A percentile compares a stretch with the other conserved stretches of the same genome.
Conservation (phyloP, 768 basidiomycete species). For the Mrakia frigida region DNA sequence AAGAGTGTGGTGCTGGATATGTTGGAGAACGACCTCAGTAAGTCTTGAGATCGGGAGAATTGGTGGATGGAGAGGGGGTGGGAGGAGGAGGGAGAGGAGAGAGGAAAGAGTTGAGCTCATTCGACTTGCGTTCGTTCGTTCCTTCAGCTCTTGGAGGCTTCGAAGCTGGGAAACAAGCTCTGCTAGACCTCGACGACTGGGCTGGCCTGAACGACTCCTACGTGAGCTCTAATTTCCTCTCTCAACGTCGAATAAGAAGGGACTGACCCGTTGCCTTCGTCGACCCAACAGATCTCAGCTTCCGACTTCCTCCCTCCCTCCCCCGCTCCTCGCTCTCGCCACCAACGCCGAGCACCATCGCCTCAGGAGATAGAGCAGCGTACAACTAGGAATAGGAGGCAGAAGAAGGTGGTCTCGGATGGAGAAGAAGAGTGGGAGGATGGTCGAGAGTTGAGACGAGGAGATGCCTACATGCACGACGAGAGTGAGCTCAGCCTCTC, state of each 20-base stretch:
- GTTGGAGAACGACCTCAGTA: neutral
- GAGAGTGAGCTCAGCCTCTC: neutral
- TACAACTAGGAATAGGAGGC: neutral
- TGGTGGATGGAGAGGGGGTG: neutral
- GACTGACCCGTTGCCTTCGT: too few relatives aligned
- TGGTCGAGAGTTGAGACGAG: neutral
- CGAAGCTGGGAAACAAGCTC: neutral
- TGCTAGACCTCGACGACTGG: neutral
- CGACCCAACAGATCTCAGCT: slow-evolving; percentile 6
- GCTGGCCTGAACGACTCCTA: neutral
- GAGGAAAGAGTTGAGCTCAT: neutral
- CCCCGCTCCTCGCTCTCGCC: neutral
- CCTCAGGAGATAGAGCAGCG: neutral
- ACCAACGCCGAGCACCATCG: neutral
- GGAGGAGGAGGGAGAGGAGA: neutral
- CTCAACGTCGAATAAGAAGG: too few relatives aligned
- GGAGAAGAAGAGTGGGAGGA: neutral
- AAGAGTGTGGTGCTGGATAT: too few relatives aligned
- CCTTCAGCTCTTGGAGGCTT: neutral
- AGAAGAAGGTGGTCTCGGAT: neutral
- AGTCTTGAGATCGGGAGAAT: neutral
- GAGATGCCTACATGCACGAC: neutral
- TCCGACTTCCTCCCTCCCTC: neutral
- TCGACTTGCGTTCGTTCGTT: neutral
- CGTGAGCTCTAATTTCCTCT: neutral